A percentile compares a stretch with the other conserved stretches of the same genome.
These are phyloP conservation scores for Medicago lupulina DNA, from an alignment of 306 rosid genomes.

Conservation along the genomic window DNA sequence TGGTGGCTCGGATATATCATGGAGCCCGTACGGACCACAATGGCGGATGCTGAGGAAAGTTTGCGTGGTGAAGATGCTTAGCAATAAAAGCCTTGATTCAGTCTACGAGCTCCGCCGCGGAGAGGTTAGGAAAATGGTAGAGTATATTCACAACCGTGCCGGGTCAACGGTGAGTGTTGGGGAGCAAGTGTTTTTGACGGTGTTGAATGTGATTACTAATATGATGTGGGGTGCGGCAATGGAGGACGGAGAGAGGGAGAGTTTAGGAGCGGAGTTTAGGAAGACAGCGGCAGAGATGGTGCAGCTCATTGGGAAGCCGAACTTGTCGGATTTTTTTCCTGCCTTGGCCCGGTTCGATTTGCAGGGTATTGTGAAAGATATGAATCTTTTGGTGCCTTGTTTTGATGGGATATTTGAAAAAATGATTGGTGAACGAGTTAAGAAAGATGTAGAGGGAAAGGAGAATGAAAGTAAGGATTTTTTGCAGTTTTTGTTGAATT, in stretches of 20 bases:
- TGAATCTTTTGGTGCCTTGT: conserved; percentile 31
- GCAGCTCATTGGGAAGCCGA: conserved; percentile 57
- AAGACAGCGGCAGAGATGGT: conserved; percentile 52
- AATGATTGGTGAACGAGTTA: conserved; percentile 51
- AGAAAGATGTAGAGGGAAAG: conserved; percentile 5
- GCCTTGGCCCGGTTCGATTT: conserved; percentile 74
- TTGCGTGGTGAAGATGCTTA: conserved; percentile 69
- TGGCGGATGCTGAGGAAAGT: conserved; percentile 90
- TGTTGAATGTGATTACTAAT: conserved; percentile 66
- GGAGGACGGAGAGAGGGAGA: conserved; percentile 60
- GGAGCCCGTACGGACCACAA: conserved; percentile 75
- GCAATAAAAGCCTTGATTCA: conserved; percentile 59
- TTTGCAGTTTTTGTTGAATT: conserved; percentile 59
- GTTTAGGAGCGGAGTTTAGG: conserved; percentile 69
- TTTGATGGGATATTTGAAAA: conserved; percentile 68
- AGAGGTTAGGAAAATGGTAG: conserved; percentile 56
- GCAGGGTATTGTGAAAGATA: conserved; percentile 68
- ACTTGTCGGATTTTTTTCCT: conserved; percentile 76
- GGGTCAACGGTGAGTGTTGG: conserved; percentile 62
- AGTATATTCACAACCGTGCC: conserved; percentile 33
- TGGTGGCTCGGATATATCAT: conserved; percentile 66
- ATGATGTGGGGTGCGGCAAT: conserved; percentile 79
- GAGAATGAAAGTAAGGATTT: conserved; percentile 49
- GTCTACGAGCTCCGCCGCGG: conserved; percentile 64
- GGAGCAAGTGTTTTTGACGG: conserved; percentile 61